These are phyloP conservation scores for Bipolaris victoriae DNA, from an alignment of 2,329 filamentous ascomycete genomes.

Conservation along the genomic window DNA sequence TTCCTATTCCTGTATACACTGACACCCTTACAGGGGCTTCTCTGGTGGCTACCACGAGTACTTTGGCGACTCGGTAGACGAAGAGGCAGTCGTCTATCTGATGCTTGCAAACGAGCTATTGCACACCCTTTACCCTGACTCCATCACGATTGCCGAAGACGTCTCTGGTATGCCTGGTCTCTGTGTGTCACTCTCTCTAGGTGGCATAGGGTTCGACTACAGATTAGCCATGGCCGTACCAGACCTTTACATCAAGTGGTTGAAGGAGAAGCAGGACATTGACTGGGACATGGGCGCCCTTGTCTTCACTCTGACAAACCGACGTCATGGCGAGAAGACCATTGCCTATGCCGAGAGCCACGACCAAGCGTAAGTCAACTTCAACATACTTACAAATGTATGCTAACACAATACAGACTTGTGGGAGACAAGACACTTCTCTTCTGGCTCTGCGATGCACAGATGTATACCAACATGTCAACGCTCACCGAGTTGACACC, in stretches of 20 bases:
- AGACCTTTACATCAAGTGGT: slow-evolving; percentile 98
- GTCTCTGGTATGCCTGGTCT: slow-evolving; percentile 99
- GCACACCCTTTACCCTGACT: slow-evolving; percentile 83
- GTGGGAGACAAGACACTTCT: slow-evolving; percentile 96
- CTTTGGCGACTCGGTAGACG: slow-evolving; percentile 86
- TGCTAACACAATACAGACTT: slow-evolving; percentile 62
- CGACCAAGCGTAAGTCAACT: slow-evolving; percentile 84
- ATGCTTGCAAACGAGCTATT: slow-evolving; percentile 97
- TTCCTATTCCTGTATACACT: slow-evolving; percentile 16
- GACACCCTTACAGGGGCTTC: slow-evolving; percentile 71
- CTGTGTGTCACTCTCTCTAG: slow-evolving; percentile 81
- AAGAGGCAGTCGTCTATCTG: slow-evolving; percentile 92
- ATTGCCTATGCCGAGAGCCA: slow-evolving; percentile 98
- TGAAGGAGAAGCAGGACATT: slow-evolving; percentile 90
- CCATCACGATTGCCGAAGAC: slow-evolving; percentile 93
- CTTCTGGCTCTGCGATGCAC: slow-evolving; percentile 97
- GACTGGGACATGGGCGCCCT: slow-evolving; percentile 91
- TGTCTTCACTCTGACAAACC: slow-evolving; percentile 86
- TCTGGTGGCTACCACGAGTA: slow-evolving; percentile 99
- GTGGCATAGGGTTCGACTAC: slow-evolving; percentile 96
- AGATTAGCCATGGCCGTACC: slow-evolving; percentile 96
- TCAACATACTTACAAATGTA: neutral
- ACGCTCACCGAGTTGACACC: slow-evolving; percentile 80
- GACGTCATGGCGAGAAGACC: slow-evolving; percentile 94
- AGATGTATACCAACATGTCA: slow-evolving; percentile 99